phyloP scores from a whole-genome alignment of 345 rosid species.

The Psidium guajava region DNA sequence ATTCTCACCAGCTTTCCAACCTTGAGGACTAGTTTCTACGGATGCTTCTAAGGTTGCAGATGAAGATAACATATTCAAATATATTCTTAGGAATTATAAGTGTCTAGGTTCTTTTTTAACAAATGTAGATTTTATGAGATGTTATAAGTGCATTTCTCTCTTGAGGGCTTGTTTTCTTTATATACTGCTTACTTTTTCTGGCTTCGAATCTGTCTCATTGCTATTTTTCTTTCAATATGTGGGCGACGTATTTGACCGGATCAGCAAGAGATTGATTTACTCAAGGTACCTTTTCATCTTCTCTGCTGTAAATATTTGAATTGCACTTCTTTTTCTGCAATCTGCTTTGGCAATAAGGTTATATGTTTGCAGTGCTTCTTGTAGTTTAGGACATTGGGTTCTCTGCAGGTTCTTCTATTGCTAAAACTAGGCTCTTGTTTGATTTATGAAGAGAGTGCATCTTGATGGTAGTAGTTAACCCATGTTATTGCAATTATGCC shows the following conservation, averaged over 20 bases:
- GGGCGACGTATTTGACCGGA: constrained; percentile 15
- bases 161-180: not conserved
- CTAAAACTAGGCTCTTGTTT: not conserved
- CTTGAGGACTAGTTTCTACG: not conserved
- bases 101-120: not conserved
- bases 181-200: constrained; percentile 4
- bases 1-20: not conserved
- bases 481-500: not conserved
- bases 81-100: not conserved
- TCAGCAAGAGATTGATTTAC: constrained; percentile 98
- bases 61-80: not conserved
- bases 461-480: not conserved
- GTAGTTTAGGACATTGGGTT: not conserved
- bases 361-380: not conserved
- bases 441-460: not conserved
- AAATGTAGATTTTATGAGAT: not conserved
- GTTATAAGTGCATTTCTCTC: not conserved
- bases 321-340: not conserved
- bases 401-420: not conserved
- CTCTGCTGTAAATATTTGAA: not conserved
- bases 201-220: constrained; percentile 14
- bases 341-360: not conserved
- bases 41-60: not conserved
- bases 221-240: constrained; percentile 10
- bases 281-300: constrained; percentile 50